Conservation (phyloP, 2,329 filamentous ascomycete species). For the Periconia sp. region DNA sequence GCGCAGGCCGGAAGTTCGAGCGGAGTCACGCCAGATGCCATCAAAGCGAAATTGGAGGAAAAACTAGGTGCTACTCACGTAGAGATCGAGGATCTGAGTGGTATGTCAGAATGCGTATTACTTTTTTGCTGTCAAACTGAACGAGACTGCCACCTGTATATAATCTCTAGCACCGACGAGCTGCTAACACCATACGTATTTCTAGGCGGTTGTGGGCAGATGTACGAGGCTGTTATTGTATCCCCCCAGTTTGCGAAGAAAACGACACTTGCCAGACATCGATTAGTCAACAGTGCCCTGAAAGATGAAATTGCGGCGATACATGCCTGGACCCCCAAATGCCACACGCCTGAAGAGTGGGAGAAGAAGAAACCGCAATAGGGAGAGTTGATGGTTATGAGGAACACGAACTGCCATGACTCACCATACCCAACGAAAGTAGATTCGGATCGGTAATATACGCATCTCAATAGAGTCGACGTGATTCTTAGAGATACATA, state of each 20-base stretch:
- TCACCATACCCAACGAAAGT: background rate
- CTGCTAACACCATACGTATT: background rate
- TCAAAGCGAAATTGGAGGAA: conserved; percentile 69
- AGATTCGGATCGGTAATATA: no score
- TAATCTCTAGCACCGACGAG: conserved; percentile 14
- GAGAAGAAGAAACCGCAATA: conserved; percentile 61
- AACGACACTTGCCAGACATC: conserved; percentile 78
- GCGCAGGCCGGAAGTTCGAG: conserved; percentile 56
- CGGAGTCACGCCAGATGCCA: conserved; percentile 70
- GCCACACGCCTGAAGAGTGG: conserved; percentile 89
- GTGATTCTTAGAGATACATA: no score
- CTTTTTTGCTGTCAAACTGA: background rate
- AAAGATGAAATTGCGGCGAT: conserved; percentile 88
- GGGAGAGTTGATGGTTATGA: background rate
- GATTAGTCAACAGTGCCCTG: conserved; percentile 79
- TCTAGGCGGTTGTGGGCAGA: conserved; percentile 69
- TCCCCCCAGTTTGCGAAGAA: conserved; percentile 54
- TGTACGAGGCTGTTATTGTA: conserved; percentile 70
- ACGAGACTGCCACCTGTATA: background rate
- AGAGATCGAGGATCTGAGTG: conserved; percentile 88
- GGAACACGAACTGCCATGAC: background rate
- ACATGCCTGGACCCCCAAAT: conserved; percentile 94
- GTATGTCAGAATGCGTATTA: conserved; percentile 52
- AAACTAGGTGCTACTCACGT: conserved; percentile 76
- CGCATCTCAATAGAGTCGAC: no score